Evolutionary conservation across 2,329 filamentous ascomycete genomes (phyloP), one percentile per base, ranked within the genome.

Genomic region (Stagonosporopsis rhizophila): DNA sequence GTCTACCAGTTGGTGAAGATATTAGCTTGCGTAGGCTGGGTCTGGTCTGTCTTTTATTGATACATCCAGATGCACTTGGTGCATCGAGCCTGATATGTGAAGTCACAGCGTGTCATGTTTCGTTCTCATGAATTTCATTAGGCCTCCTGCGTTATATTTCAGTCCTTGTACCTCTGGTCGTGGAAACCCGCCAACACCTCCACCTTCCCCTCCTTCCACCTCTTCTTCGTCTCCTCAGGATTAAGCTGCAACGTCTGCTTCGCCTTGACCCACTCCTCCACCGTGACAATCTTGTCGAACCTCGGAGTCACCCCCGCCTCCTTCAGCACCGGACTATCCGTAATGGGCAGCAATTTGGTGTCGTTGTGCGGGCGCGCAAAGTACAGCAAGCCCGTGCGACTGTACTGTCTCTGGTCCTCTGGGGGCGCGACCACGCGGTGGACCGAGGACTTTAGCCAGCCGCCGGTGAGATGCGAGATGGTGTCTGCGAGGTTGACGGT

Each of bases 351-450:
- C 20, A 78, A 50, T n/a, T 74, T 61, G 0, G 73, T 71, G 42
- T 77, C 72, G 56, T 77, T 76, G 59, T 77, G 74, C 4, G 75
- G 75, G 14, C 73, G 78, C 1, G 81, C 80, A 67, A 84, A 83
- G 59, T 83, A 84, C 34, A 84, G 62, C 4, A 84, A 65, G 0
- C 82, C 82, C 0, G 83, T 72, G 0, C 82, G 77, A 47, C 82
- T 79, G 2, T 81, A 75, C 48, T 82, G 68, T 0, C 77, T 76
- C 62, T 83, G 81, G 50, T 83, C 81, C 12, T 75, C 59, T 0
- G 81, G 81, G 1, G 81, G 81, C 14, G 77, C 78, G 46, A 79
- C 77, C 0, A 84, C 81, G 8, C 81, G 77, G 51, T 84, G 81
- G 14, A 83, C 72, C 22, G 75, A 79, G 1, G 75, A 79, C 67